Base-by-base conservation (phyloP, 1,139 yeast species). In the Geotrichum bryndzae region DNA sequence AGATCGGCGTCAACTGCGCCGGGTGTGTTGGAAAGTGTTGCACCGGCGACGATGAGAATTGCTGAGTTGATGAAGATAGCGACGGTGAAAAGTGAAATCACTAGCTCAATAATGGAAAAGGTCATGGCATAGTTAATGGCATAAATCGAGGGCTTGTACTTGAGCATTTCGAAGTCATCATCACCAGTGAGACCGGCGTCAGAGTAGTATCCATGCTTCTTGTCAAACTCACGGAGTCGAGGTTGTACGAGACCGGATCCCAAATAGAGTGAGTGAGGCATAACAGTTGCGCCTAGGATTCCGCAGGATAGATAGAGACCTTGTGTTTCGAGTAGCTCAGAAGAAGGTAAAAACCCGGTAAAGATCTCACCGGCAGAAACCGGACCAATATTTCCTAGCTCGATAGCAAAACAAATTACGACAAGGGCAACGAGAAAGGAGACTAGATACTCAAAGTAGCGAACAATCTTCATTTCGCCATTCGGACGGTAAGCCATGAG, bases 1-100 rank as follows among this genome's bases (percentile, higher is more conserved):
- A 89, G 79, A 71, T 88, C 95, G 10, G 96, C 96, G 69, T 84
- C 86, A 25, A 77, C 77, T 0, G 90, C 90, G 62, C 82, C 88
- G 7, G 82, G 81, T 2, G 88, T 82, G 25, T 68, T 46, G 68
- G 83, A 87, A 63, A 89, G 76, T 0, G 94, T 85, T 2, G 90
- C 78, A 53, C 94, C 96, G 0, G 96, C 83, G 25, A 88, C 87
- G 64, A 89, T 82, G 61, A 89, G 76, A 66, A 89, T 88, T 1
- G 96, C 87, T 63, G 89, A 80, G 72, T 89, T 89, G 63, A 89
- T 91, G 72, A 89, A 89, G 8, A 89, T 76, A 0, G 96, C 96
- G 63, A 89, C 80, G 0, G 92, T 84, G 68, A 86, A 83, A 51
- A 89, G 77, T 0, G 95, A 84, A n/a, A 86, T 68, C 1, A 82